Evolutionary conservation across 805 yeast genomes (phyloP), one percentile per base, ranked within the genome.

Genomic region (Tetrapisispora iriomotensis): DNA sequence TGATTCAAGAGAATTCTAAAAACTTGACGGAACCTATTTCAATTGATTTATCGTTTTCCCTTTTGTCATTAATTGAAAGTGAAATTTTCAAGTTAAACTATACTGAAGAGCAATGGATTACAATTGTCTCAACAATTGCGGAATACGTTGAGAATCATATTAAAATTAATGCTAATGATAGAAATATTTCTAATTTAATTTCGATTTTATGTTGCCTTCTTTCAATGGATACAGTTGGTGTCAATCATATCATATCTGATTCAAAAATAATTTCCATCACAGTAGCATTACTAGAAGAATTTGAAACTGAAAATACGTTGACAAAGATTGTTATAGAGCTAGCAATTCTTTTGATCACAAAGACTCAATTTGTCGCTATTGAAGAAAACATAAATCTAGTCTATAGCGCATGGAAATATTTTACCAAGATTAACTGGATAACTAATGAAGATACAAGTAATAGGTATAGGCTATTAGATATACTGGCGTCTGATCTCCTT

Each of bases 401-500:
- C 12, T 55, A 54, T 29, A 30, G 68, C 1, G 74, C 77, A 0
- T 43, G 71, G 21, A 53, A 46, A 10, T 54, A 65, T 13, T 46
- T 67, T 3, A 42, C 66, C 2, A 53, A 49, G 20, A 53, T 71
- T n/a, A 54, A 63, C 15, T 49, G 61, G 9, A 60, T 77, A 1
- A 66, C 68, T 8, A 67, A 65, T 47, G 70, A 64, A 2, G 50
- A 61, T 0, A 44, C 75, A 3, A 66, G 62, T 34, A 59, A 60
- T 12, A 77, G 76, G 47, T 44, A 74, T 10, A 46, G 64, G 4
- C 47, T 68, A 3, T 74, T 78, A 44, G 49, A 69, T 8, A 65
- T 75, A 34, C 39, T 75, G n/a, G 56, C 68, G 1, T 51, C 71
- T 17, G 65, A 66, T 6, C 65, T 33, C 2, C 15, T 33, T 15